Base-by-base conservation (phyloP, 1,284 basidiomycete genomes). In the Marasmius oreades region DNA sequence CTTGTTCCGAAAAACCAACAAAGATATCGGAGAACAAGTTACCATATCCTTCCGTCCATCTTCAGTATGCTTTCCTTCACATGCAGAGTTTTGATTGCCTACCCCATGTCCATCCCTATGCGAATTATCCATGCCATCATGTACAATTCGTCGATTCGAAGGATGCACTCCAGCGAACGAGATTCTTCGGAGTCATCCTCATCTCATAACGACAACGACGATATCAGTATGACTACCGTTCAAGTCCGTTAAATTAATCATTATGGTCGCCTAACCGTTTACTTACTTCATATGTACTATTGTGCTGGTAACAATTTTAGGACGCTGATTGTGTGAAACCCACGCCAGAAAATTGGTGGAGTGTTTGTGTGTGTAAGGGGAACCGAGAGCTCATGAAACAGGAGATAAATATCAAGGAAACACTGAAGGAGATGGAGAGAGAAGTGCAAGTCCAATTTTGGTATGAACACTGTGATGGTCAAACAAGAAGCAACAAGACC, bases 61-160 rank as follows among this genome's bases (percentile, higher is more conserved):
- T 63, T 77, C 58, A 68, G 69, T 36, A 62, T 83, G 31, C 58
- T 82, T 46, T 70, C 77, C 28, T 63, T 79, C 51, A 72, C 77
- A 53, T 80, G 73, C 61, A 74, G 69, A 51, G 64, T 77, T 53
- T 68, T 80, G 64, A 69, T 79, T 57, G 67, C 67, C 24, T 76
- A 76, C 58, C 78, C 81, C 31, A 64, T 82, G 53, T 69, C 75
- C 5, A 62, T 81, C 45, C 75, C 79, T 51, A 74, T 60, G 28
- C 61, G 63, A 8, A 59, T 66, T 28, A 53, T 65, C 11, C 59
- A 62, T 45, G 54, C 56, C 14, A 45, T 58, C 20, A 52, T 57
- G 47, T 34, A 47, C 11, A 50, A 31, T 7, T 26, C 26, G 5
- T 50, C 28, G 26, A 31, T 12, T 18, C n/a, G 24, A 26, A 33